A percentile compares a stretch with the other conserved stretches of the same genome.
These are phyloP conservation scores for Ilex asprella DNA, from an alignment of 257 asterid genomes.

Conservation along the genomic window DNA sequence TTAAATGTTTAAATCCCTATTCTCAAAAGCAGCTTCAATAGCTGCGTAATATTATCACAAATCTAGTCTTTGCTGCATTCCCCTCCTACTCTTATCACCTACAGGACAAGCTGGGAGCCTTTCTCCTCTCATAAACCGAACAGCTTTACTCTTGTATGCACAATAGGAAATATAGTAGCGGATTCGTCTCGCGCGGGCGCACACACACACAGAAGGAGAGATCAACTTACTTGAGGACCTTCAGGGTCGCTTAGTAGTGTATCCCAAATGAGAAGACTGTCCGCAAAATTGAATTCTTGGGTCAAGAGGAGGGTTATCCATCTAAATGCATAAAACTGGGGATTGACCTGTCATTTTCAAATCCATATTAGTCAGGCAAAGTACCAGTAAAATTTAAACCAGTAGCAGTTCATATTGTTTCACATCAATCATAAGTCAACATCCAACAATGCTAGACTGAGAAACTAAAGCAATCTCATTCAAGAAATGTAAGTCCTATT, in stretches of 20 bases:
- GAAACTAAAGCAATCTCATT: not conserved
- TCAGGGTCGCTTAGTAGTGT: constrained; percentile 91
- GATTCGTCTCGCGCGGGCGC: not conserved
- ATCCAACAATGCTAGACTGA: not conserved
- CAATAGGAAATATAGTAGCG: too few species aligned
- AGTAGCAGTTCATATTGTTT: too few species aligned
- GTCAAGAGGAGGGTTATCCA: constrained; percentile 97
- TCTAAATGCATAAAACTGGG: constrained; percentile 97
- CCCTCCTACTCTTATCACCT: too few species aligned
- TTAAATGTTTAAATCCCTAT: too few species aligned
- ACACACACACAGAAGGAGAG: constrained; percentile 1
- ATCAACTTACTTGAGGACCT: constrained; percentile 81
- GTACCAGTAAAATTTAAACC: not conserved
- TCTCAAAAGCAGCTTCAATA: too few species aligned
- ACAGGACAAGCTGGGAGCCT: too few species aligned
- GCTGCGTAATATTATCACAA: too few species aligned
- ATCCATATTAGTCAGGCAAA: constrained; percentile 1
- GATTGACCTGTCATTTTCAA: constrained; percentile 69
- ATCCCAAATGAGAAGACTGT: constrained; percentile 85
- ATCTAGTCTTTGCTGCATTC: too few species aligned
- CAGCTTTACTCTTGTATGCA: too few species aligned
- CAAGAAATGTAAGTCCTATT: too few species aligned
- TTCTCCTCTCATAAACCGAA: too few species aligned
- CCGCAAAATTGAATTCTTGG: constrained; percentile 83
- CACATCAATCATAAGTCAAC: too few species aligned